Evolutionary conservation across 441 rosid species (phyloP).

Genomic region (Erodium trifolium): DNA sequence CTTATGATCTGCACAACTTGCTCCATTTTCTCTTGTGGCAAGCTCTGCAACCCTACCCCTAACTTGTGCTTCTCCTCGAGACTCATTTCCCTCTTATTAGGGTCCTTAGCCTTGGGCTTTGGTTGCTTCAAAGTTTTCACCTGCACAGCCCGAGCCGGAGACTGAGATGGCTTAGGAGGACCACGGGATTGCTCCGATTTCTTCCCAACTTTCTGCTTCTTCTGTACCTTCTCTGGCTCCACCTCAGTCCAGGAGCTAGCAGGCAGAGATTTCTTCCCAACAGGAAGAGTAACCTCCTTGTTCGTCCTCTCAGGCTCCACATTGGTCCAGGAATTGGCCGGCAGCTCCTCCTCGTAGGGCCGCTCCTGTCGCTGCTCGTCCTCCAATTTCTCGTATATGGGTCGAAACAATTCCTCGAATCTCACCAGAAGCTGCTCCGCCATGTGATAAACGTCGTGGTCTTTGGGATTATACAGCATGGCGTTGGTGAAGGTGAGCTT

Average conservation of each 20-base stretch:
- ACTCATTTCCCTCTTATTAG: constrained; percentile 79
- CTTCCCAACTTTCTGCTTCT: not conserved
- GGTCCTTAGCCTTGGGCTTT: constrained; percentile 91
- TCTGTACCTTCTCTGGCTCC: not conserved
- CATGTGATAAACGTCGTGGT: constrained; percentile 50
- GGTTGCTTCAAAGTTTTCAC: constrained; percentile 61
- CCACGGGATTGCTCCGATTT: not conserved
- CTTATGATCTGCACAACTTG: constrained; percentile 11
- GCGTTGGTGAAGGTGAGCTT: constrained; percentile 76
- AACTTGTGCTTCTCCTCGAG: constrained; percentile 78
- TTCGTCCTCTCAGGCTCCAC: constrained; percentile 27
- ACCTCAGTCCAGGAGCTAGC: constrained; percentile 10
- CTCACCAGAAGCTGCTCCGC: constrained; percentile 45
- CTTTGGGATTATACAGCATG: constrained; percentile 70
- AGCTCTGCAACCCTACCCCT: constrained; percentile 75
- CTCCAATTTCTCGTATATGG: constrained; percentile 35
- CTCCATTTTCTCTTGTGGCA: constrained; percentile 94
- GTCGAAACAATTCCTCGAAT: constrained; percentile 51
- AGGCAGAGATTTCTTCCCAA: constrained; percentile 26
- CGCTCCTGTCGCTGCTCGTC: constrained; percentile 22
- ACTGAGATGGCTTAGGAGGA: not conserved
- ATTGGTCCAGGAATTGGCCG: constrained; percentile 48
- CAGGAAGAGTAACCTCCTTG: constrained; percentile 19
- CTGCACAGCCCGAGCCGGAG: constrained; percentile 35
- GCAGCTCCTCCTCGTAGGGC: constrained; percentile 26